Conservation (phyloP, 352 stramenopile genomes). For the Thraustochytrium sp. region DNA sequence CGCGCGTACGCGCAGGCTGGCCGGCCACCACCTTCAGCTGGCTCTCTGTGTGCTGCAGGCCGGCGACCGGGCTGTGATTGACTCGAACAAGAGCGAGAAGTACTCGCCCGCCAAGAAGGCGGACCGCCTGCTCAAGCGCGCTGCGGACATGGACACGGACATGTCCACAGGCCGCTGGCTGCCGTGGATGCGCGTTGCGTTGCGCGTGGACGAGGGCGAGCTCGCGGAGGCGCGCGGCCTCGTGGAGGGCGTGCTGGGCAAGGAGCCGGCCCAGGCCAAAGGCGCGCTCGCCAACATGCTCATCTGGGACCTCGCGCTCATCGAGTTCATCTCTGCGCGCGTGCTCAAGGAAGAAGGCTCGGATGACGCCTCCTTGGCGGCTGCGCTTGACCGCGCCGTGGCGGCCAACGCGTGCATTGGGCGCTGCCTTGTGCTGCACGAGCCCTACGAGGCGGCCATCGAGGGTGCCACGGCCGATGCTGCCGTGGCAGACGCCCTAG, state of each 20-base stretch:
- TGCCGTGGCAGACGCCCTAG: not conserved
- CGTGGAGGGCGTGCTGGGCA: not conserved
- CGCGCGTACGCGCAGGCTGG: not conserved
- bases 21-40: not conserved
- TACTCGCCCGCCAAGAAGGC: not conserved
- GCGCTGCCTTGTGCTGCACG: not conserved
- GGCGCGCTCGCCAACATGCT: not conserved
- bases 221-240: not conserved
- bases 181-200: not conserved
- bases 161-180: not conserved
- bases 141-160: not conserved
- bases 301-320: constrained; percentile 1
- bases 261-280: not conserved
- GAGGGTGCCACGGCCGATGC: not conserved
- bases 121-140: not conserved
- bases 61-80: not conserved
- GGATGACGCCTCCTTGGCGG: not conserved
- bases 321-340: not conserved
- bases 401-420: not conserved
- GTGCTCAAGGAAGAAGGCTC: not conserved
- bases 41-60: not conserved
- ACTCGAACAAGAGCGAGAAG: too few relatives aligned
- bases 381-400: not conserved
- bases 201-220: not conserved
- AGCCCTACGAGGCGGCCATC: not conserved